These are phyloP conservation scores for Boletus fagicola DNA, from an alignment of 768 basidiomycete genomes.

Conservation along the genomic window DNA sequence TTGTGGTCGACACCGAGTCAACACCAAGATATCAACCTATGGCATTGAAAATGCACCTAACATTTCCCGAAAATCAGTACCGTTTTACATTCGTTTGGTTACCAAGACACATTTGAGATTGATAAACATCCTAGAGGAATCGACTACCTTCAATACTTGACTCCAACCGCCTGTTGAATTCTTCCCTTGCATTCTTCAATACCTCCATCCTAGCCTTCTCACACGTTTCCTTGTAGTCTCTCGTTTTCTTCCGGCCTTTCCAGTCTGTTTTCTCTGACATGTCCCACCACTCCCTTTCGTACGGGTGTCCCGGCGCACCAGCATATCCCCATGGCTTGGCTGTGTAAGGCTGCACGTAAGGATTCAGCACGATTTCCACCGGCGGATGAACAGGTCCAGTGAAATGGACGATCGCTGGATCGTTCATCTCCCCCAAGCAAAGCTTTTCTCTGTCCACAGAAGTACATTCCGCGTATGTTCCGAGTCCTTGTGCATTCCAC, in stretches of 20 bases:
- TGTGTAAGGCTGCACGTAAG: conserved; percentile 50
- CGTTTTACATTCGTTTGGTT: too few species aligned
- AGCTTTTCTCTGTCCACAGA: conserved; percentile 37
- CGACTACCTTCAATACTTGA: neutral
- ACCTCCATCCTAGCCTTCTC: conserved; percentile 11
- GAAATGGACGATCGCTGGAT: conserved; percentile 54
- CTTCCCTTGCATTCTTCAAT: conserved; percentile 5
- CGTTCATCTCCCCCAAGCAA: conserved; percentile 35
- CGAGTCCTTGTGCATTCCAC: conserved; percentile 60
- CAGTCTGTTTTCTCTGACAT: conserved; percentile 43
- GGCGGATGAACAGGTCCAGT: conserved; percentile 53
- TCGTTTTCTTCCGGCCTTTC: conserved; percentile 34
- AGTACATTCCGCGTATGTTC: conserved; percentile 45
- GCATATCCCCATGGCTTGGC: conserved; percentile 61
- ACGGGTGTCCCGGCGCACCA: conserved; percentile 52
- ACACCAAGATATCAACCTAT: too few species aligned
- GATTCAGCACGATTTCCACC: conserved; percentile 46
- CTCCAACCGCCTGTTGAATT: conserved; percentile 10
- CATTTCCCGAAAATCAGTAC: too few species aligned
- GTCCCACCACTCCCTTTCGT: conserved; percentile 46
- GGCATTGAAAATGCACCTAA: too few species aligned
- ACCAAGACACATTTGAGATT: too few species aligned
- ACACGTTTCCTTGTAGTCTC: conserved; percentile 20
- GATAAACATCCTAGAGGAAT: neutral
- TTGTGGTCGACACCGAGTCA: neutral